Evolutionary conservation across 2,329 filamentous ascomycete species (phyloP), one percentile per base, ranked within the genome.

Genomic region (Rosellinia necatrix): DNA sequence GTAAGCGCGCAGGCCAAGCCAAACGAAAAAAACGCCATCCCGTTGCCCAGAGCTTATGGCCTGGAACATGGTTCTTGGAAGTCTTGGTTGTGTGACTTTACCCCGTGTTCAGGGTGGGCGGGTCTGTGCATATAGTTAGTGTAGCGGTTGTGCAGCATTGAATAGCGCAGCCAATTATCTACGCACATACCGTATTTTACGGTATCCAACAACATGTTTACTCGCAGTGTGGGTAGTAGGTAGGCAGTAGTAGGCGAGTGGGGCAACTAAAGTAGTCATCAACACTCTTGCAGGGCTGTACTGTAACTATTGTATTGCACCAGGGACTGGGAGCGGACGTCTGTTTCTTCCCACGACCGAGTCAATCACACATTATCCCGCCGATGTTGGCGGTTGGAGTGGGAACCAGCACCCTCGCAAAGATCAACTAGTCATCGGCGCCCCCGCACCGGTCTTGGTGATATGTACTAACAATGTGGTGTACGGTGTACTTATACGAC

Each of bases 291-390:
- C 12, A 30, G 27, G 27, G 27, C 27, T 30, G 32, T 35, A 19
- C 21, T n/a, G n/a, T n/a, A n/a, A n/a, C n/a, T n/a, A n/a, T n/a
- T n/a, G n/a, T n/a, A n/a, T n/a, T n/a, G n/a, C n/a, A n/a, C n/a
- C n/a, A n/a, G n/a, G n/a, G n/a, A n/a, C n/a, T n/a, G n/a, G n/a
- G n/a, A n/a, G n/a, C n/a, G n/a, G n/a, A n/a, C n/a, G n/a, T n/a
- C n/a, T n/a, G n/a, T n/a, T 22, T 44, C 54, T 41, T 27, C 25
- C 54, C 49, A 49, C 50, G 49, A n/a, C 47, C 41, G n/a, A n/a
- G n/a, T n/a, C n/a, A n/a, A n/a, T n/a, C n/a, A n/a, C n/a, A n/a
- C n/a, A n/a, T n/a, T n/a, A n/a, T n/a, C n/a, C n/a, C n/a, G n/a
- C n/a, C n/a, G n/a, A n/a, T n/a, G n/a, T n/a, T n/a, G n/a, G n/a